These are phyloP conservation scores for Apiotrichum sp. DNA, from an alignment of 1,284 basidiomycete species.

Conservation along the genomic window DNA sequence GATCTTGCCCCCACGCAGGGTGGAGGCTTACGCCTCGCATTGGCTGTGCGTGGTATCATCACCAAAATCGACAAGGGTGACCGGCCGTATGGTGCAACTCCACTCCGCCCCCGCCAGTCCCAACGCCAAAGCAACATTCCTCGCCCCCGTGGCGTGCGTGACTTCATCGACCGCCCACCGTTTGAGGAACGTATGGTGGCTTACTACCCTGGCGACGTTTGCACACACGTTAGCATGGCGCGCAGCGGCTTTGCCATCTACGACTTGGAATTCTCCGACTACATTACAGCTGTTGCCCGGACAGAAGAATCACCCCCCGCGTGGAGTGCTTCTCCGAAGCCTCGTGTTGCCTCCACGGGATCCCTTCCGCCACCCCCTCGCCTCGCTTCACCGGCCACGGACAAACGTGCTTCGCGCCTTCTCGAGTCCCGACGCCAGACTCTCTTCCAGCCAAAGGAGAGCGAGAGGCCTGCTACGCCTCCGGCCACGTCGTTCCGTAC, in stretches of 20 bases:
- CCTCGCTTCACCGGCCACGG: neutral
- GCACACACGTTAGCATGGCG: conserved; percentile 36
- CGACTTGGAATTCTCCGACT: conserved; percentile 38
- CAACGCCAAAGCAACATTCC: conserved; percentile 7
- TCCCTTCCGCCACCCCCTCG: conserved; percentile 1
- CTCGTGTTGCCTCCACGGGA: neutral
- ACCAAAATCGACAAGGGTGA: conserved; percentile 27
- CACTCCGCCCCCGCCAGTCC: conserved; percentile 6
- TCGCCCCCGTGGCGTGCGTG: conserved; percentile 30
- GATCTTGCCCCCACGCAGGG: conserved; percentile 24
- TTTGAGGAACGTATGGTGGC: conserved; percentile 40
- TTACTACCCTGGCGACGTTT: conserved; percentile 26
- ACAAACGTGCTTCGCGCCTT: neutral
- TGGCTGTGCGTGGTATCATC: conserved; percentile 28
- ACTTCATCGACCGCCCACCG: conserved; percentile 36
- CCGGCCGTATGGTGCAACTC: conserved; percentile 15
- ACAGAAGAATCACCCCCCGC: conserved; percentile 20
- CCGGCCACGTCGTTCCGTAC: conserved; percentile 12
- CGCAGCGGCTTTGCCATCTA: conserved; percentile 37
- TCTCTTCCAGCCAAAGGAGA: neutral
- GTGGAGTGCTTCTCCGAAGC: neutral
- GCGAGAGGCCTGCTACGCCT: neutral
- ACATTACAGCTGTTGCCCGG: conserved; percentile 31
- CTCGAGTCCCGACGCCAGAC: neutral
- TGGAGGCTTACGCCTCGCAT: conserved; percentile 25